Evolutionary conservation across 163 green algal species (phyloP).

Genomic region (Botryococcus braunii): DNA sequence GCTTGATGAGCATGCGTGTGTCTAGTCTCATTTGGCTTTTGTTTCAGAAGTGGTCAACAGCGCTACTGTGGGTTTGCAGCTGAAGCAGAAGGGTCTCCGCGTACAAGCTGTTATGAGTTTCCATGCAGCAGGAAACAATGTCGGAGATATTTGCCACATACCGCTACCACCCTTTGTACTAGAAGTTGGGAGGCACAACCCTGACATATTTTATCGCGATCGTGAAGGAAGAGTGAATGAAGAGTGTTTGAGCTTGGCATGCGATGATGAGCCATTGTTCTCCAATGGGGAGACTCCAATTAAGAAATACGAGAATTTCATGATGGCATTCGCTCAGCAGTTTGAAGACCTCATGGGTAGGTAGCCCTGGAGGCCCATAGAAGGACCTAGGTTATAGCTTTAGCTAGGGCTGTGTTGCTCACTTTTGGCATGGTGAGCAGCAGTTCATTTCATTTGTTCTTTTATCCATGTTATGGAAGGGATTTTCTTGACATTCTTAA

Average conservation of each 20-base stretch:
- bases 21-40: no score
- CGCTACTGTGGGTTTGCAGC: no score
- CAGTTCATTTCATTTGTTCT: no score
- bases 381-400: background rate
- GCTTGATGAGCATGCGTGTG: no score
- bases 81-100: constrained; percentile 60
- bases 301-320: constrained; percentile 80
- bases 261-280: constrained; percentile 78
- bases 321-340: constrained; percentile 64
- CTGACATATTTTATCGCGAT: constrained; percentile 95
- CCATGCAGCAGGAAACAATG: constrained; percentile 91
- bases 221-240: constrained; percentile 66
- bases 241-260: constrained; percentile 91
- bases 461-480: no score
- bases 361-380: constrained; percentile 6
- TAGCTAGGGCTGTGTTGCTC: no score
- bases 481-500: no score
- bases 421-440: no score
- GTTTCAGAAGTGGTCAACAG: no score
- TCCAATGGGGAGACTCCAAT: constrained; percentile 68
- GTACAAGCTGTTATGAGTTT: constrained; percentile 96
- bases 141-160: constrained; percentile 91
- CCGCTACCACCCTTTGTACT: constrained; percentile 87
- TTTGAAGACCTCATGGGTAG: constrained; percentile 74
- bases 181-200: constrained; percentile 73